Evolutionary conservation across 805 yeast genomes (phyloP), one percentile per base, ranked within the genome.

Genomic region (Metschnikowia koreensis): DNA sequence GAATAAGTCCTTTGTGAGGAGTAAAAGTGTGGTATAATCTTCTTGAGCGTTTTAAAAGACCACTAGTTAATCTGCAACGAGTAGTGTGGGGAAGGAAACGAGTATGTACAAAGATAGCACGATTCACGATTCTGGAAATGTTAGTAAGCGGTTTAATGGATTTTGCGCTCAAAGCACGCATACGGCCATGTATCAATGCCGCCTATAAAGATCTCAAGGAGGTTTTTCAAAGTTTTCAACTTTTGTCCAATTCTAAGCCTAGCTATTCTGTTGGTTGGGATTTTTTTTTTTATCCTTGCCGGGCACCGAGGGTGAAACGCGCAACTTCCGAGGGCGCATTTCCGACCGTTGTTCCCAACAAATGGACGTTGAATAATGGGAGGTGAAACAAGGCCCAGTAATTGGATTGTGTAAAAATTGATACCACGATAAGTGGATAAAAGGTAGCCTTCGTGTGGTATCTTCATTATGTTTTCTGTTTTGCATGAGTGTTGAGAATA

Each of bases 141-240:
- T 50, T 50, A 50, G 53, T 50, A 46, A 38, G 40, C 38, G 44
- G 27, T 8, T 15, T 38, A 9, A 15, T 28, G 40, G 31, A 27
- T 37, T 29, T 31, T 37, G 53, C 53, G 40, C 47, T 41, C 50
- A 42, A 41, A 46, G 47, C 47, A 29, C 53, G 49, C 53, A 50
- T 50, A 28, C 49, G 50, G 31, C 50, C 41, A 46, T 29, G 37
- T 16, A 37, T 17, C 36, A 22, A 38, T 38, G 15, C 15, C 27
- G 34, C 27, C 37, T 15, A 10, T 31, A n/a, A 29, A 42, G 46
- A 42, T 9, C 31, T 16, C 29, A 29, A 29, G 27, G 33, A 9
- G 41, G 27, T 36, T 13, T 13, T 16, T 31, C 33, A 12, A 28
- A 13, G 26, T 36, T 36, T n/a, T 26, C 27, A 17, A 33, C 15